Conservation (phyloP, 139 green algal genomes). For the Closterium sp. region DNA sequence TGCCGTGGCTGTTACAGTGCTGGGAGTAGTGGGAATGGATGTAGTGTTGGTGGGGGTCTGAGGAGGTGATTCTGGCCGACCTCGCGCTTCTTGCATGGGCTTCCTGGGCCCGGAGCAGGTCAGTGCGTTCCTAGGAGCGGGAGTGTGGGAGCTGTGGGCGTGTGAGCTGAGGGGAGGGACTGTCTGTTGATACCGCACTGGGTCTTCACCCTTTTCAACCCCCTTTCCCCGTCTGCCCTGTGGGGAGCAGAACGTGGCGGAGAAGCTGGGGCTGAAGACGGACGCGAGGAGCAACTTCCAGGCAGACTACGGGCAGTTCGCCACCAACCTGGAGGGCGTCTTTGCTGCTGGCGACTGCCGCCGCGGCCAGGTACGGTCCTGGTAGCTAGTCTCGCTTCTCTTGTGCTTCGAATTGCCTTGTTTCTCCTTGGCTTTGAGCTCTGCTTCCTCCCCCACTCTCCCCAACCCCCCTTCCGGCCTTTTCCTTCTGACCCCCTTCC, state of each 20-base stretch:
- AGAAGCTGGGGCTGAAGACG: slow-evolving; percentile 71
- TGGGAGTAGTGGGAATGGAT: too few relatives aligned
- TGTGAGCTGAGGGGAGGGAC: too few relatives aligned
- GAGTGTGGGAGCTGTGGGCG: not conserved
- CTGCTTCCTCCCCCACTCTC: too few relatives aligned
- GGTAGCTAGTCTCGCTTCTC: too few relatives aligned
- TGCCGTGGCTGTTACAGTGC: too few relatives aligned
- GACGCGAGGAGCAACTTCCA: slow-evolving; percentile 94
- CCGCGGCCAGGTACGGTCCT: slow-evolving; percentile 71
- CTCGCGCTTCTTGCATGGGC: slow-evolving; percentile 91
- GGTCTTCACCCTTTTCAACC: not conserved
- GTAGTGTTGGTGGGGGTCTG: slow-evolving; percentile 50
- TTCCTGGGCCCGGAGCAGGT: slow-evolving; percentile 91
- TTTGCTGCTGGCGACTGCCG: slow-evolving; percentile 95
- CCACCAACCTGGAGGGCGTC: slow-evolving; percentile 83
- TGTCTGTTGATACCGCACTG: not conserved
- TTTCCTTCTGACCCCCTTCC: not conserved
- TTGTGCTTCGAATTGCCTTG: too few relatives aligned
- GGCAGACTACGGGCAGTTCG: slow-evolving; percentile 83
- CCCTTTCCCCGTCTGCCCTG: slow-evolving; percentile 10
- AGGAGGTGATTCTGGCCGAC: slow-evolving; percentile 80
- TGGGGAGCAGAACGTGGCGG: slow-evolving; percentile 59
- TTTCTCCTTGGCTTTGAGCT: too few relatives aligned
- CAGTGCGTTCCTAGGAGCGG: not conserved
- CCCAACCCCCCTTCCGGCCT: too few relatives aligned